Percentiles rank a stretch among this genome's conserved stretches.
Evolutionary conservation across 805 yeast species (phyloP).

Genomic region (Lipomyces yamadae): DNA sequence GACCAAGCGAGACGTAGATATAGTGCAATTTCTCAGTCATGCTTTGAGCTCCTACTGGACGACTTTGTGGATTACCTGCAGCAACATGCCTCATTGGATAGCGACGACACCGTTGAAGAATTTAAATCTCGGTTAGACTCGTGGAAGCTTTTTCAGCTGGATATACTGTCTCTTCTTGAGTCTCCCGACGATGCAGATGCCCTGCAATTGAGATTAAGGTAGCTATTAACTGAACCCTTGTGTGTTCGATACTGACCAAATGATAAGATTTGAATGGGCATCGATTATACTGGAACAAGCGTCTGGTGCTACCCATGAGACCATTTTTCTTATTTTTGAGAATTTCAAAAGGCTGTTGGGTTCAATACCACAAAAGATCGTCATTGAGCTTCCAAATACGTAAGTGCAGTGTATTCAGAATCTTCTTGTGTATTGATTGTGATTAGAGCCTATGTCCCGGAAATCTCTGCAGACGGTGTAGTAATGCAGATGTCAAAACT

Average conservation of each 20-base stretch:
- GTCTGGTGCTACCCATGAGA: slow-evolving; percentile 48
- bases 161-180: slow-evolving; percentile 6
- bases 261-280: slow-evolving; percentile 54
- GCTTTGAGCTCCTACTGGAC: slow-evolving; percentile 36
- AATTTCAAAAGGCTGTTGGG: slow-evolving; percentile 25
- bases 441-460: slow-evolving; percentile 55
- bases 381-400: slow-evolving; percentile 22
- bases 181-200: neutral
- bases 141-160: slow-evolving; percentile 19
- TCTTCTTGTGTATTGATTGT: neutral
- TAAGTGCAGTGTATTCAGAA: neutral
- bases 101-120: neutral
- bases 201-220: neutral
- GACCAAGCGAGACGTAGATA: neutral
- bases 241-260: neutral
- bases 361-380: neutral
- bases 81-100: slow-evolving; percentile 13
- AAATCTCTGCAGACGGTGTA: slow-evolving; percentile 56
- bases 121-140: slow-evolving; percentile 13
- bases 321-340: slow-evolving; percentile 40
- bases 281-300: slow-evolving; percentile 53
- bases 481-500: slow-evolving; percentile 70
- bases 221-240: neutral
- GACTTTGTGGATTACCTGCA: slow-evolving; percentile 29
- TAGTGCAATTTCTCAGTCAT: slow-evolving; percentile 28